phyloP scores from a whole-genome alignment of 2,329 filamentous ascomycete species.

The Colletotrichum sp. region DNA sequence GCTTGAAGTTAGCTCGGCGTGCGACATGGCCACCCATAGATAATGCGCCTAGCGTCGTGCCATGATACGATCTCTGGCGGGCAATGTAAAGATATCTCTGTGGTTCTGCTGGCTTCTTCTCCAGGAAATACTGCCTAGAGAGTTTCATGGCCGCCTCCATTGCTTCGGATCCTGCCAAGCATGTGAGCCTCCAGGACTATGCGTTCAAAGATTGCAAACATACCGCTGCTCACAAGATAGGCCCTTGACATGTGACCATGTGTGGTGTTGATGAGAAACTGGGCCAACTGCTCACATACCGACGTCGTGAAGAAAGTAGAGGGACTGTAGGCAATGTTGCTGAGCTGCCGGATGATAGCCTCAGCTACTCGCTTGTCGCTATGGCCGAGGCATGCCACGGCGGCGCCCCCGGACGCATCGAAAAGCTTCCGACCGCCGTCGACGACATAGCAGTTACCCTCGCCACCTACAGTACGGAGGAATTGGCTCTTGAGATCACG shows the following conservation, averaged over 20 bases:
- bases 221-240: slow-evolving; percentile 42
- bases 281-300: slow-evolving; percentile 44
- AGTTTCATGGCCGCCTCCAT: slow-evolving; percentile 55
- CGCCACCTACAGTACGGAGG: slow-evolving; percentile 29
- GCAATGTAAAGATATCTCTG: slow-evolving; percentile 70
- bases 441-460: slow-evolving; percentile 38
- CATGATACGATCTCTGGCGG: slow-evolving; percentile 73
- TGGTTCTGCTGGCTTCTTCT: slow-evolving; percentile 51
- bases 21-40: slow-evolving; percentile 66
- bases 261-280: slow-evolving; percentile 38
- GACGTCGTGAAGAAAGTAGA: slow-evolving; percentile 46
- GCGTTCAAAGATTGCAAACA: slow-evolving; percentile 8
- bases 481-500: slow-evolving; percentile 11
- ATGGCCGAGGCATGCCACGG: slow-evolving; percentile 37
- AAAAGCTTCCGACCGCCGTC: slow-evolving; percentile 34
- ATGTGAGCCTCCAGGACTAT: neutral
- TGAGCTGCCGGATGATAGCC: slow-evolving; percentile 32
- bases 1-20: slow-evolving; percentile 66
- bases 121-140: slow-evolving; percentile 52
- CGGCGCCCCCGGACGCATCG: slow-evolving; percentile 40
- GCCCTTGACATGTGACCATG: slow-evolving; percentile 40
- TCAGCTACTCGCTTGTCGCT: slow-evolving; percentile 29
- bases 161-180: slow-evolving; percentile 54
- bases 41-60: slow-evolving; percentile 72
- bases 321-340: slow-evolving; percentile 36